Evolutionary conservation across 179 eudicot genomes (phyloP).

Genomic region (Sideroxylon spinosum): DNA sequence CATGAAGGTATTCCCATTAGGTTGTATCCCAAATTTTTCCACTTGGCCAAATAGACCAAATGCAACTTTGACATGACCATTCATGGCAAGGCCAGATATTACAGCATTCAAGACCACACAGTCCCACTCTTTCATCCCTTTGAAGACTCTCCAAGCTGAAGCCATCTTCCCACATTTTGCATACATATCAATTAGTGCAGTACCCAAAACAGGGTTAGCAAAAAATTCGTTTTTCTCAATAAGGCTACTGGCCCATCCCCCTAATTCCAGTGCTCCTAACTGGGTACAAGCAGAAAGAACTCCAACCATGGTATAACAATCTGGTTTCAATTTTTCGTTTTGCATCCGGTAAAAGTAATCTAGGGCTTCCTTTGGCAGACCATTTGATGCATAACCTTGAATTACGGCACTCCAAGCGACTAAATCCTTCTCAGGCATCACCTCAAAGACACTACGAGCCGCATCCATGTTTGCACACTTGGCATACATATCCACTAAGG

Average conservation of each 20-base stretch:
- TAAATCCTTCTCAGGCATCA: conserved; percentile 56
- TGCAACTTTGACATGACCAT: conserved; percentile 48
- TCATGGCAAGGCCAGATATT: conserved; percentile 55
- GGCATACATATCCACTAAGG: conserved; percentile 62
- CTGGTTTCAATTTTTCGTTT: conserved; percentile 41
- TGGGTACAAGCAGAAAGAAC: conserved; percentile 65
- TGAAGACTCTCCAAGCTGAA: conserved; percentile 54
- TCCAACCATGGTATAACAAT: conserved; percentile 48
- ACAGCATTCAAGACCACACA: conserved; percentile 57
- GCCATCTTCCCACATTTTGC: conserved; percentile 64
- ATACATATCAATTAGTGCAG: conserved; percentile 71
- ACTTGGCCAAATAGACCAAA: conserved; percentile 56
- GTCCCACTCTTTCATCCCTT: conserved; percentile 54
- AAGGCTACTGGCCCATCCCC: conserved; percentile 43
- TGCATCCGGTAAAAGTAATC: conserved; percentile 54
- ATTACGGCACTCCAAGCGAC: conserved; percentile 72
- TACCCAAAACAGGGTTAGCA: conserved; percentile 46
- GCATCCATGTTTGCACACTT: conserved; percentile 52
- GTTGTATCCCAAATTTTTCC: conserved; percentile 46
- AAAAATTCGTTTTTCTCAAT: conserved; percentile 39
- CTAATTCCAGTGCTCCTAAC: conserved; percentile 59
- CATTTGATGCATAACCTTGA: conserved; percentile 72
- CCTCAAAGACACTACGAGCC: conserved; percentile 53
- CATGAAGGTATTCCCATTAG: conserved; percentile 52
- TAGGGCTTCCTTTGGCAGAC: conserved; percentile 59